phyloP scores from a whole-genome alignment of 2,329 filamentous ascomycete genomes.

The Rhinocladiella similis region DNA sequence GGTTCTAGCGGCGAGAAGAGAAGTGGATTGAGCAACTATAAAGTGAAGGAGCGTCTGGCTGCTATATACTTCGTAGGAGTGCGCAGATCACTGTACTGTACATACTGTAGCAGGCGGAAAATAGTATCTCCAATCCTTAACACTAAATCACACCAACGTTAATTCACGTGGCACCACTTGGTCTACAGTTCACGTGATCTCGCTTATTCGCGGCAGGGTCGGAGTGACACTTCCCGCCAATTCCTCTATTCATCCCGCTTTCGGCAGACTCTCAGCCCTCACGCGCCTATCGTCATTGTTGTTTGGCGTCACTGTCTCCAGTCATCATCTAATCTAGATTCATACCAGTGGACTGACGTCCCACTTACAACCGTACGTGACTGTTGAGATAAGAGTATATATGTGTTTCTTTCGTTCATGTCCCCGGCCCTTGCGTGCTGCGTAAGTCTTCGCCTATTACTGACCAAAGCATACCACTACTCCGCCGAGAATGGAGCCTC shows the following conservation, averaged over 20 bases:
- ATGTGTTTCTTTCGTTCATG: neutral
- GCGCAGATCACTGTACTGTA: no score
- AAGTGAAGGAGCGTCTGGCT: no score
- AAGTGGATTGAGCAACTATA: no score
- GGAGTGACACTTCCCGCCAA: no score
- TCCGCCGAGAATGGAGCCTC: conserved; percentile 10
- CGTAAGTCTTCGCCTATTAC: neutral
- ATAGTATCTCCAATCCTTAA: no score
- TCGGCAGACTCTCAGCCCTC: neutral
- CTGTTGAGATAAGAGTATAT: neutral
- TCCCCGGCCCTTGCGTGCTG: neutral
- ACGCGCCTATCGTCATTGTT: conserved; percentile 1
- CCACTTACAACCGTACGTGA: neutral
- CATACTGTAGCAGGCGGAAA: no score
- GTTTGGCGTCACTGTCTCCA: neutral
- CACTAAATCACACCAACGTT: no score
- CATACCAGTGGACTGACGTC: neutral
- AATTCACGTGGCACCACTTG: neutral
- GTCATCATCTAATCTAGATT: neutral
- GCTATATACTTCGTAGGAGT: no score
- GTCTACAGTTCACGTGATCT: neutral
- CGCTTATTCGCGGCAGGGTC: neutral
- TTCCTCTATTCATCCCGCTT: neutral
- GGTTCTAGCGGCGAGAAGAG: no score
- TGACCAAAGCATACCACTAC: neutral